Evolutionary conservation across 179 eudicot genomes (phyloP).

Genomic region (Beta lomatogona): DNA sequence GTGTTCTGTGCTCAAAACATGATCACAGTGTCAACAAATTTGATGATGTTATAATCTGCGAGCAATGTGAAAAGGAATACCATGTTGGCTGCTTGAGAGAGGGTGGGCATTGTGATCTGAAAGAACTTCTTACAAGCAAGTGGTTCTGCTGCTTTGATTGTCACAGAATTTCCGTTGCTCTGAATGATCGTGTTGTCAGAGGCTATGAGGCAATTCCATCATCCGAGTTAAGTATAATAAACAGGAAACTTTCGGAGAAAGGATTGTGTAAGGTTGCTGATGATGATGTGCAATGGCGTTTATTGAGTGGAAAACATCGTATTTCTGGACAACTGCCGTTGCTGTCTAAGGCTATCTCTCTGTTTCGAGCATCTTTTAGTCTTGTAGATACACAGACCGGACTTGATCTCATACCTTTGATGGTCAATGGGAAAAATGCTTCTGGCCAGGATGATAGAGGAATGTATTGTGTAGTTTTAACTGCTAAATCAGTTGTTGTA

Average conservation of each 20-base stretch:
- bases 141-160: conserved; percentile 93
- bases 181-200: conserved; percentile 47
- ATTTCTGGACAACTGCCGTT: conserved; percentile 57
- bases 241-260: conserved; percentile 42
- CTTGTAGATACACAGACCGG: conserved; percentile 39
- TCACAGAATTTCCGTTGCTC: conserved; percentile 47
- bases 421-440: conserved; percentile 69
- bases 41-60: conserved; percentile 90
- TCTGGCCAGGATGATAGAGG: conserved; percentile 93
- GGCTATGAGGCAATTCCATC: conserved; percentile 55
- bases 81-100: conserved; percentile 91
- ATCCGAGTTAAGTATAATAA: conserved; percentile 42
- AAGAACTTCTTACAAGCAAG: conserved; percentile 70
- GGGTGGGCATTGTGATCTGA: conserved; percentile 69
- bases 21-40: conserved; percentile 74
- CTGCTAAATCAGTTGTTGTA: conserved; percentile 66
- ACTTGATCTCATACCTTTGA: conserved; percentile 45
- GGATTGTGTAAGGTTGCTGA: conserved; percentile 42
- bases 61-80: conserved; percentile 92
- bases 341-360: conserved; percentile 68
- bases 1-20: conserved; percentile 70
- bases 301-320: conserved; percentile 75
- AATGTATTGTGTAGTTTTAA: conserved; percentile 80
- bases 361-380: conserved; percentile 56
- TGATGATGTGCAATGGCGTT: conserved; percentile 59